These are phyloP conservation scores for Fusarium miscanthi DNA, from an alignment of 2,329 filamentous ascomycete species.

Conservation along the genomic window DNA sequence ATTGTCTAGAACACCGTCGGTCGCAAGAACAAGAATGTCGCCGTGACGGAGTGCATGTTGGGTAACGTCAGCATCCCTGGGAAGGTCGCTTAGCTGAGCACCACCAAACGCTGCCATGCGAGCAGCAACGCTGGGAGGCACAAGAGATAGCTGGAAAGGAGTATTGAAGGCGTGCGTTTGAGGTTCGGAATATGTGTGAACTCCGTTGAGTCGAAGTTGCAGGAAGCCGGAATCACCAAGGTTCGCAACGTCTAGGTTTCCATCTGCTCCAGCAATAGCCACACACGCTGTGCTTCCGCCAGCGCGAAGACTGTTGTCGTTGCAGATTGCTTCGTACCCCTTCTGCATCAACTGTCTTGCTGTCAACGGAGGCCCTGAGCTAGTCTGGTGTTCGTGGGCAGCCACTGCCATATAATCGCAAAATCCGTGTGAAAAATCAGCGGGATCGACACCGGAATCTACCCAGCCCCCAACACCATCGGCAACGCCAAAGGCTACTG, in stretches of 20 bases:
- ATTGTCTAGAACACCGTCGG: constrained; percentile 97
- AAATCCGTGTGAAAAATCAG: constrained; percentile 92
- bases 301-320: constrained; percentile 77
- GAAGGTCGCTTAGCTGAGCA: constrained; percentile 82
- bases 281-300: constrained; percentile 94
- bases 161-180: constrained; percentile 99
- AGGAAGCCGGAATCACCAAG: constrained; percentile 95
- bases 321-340: constrained; percentile 84
- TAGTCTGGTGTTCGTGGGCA: constrained; percentile 67
- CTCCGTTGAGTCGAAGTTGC: constrained; percentile 84
- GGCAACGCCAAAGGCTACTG: constrained; percentile 87
- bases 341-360: constrained; percentile 80
- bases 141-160: constrained; percentile 90
- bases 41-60: constrained; percentile 84
- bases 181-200: constrained; percentile 83
- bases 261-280: constrained; percentile 78
- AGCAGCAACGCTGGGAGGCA: constrained; percentile 81
- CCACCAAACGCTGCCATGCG: constrained; percentile 88
- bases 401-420: constrained; percentile 92
- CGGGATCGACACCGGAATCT: constrained; percentile 91
- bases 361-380: constrained; percentile 57
- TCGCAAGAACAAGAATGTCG: constrained; percentile 92
- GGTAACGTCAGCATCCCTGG: constrained; percentile 83
- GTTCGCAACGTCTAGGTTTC: constrained; percentile 88
- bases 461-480: constrained; percentile 97